phyloP scores from a whole-genome alignment of 805 yeast species.

The Saccharomycopsis sp. region DNA sequence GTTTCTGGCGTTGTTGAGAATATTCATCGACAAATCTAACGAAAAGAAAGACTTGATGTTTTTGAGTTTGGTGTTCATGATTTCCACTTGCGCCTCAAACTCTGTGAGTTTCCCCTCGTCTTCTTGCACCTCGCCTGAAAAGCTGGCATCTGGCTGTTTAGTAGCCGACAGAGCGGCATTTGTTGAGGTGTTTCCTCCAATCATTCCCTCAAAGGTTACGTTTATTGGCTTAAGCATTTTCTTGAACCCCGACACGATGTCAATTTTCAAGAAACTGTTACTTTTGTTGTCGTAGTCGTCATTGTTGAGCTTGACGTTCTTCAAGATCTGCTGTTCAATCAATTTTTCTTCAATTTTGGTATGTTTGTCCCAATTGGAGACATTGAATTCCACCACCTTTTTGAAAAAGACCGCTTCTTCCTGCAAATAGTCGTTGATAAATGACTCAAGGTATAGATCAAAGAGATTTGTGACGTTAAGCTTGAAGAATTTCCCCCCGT shows the following conservation, averaged over 20 bases:
- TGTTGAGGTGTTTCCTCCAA: not conserved
- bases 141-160: constrained; percentile 29
- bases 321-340: constrained; percentile 34
- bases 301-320: constrained; percentile 23
- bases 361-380: constrained; percentile 35
- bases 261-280: constrained; percentile 27
- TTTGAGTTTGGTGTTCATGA: constrained; percentile 66
- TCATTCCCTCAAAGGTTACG: constrained; percentile 14
- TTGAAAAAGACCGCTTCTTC: constrained; percentile 29
- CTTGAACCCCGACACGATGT: constrained; percentile 56
- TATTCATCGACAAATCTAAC: constrained; percentile 67
- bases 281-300: constrained; percentile 33
- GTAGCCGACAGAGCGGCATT: not conserved
- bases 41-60: constrained; percentile 72
- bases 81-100: constrained; percentile 73
- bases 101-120: constrained; percentile 39
- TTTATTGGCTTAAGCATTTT: constrained; percentile 41
- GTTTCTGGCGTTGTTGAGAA: constrained; percentile 61
- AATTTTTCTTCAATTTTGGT: constrained; percentile 32
- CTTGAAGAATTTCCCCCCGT: constrained; percentile 30
- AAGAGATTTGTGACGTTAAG: constrained; percentile 29
- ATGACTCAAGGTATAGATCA: constrained; percentile 33
- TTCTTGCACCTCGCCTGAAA: constrained; percentile 26
- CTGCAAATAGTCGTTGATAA: constrained; percentile 29
- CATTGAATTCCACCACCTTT: constrained; percentile 27